Conservation (phyloP, 2,329 filamentous ascomycete genomes). For the Fonsecaea pugnacius region DNA sequence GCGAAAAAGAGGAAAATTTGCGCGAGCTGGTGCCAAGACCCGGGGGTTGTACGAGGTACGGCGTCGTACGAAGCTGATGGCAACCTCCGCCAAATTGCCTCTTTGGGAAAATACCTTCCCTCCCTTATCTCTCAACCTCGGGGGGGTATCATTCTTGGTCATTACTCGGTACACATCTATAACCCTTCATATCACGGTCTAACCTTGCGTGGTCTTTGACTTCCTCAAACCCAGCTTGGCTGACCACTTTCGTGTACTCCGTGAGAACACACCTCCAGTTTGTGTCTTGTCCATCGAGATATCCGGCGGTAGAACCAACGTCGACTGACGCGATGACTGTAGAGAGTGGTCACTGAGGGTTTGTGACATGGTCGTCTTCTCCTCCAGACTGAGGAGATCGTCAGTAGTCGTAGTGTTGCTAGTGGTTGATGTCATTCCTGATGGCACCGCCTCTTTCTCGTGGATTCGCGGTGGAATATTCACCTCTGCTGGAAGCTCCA, state of each 20-base stretch:
- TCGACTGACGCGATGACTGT: neutral
- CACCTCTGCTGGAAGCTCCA: constrained; percentile 29
- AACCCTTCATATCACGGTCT: constrained; percentile 1
- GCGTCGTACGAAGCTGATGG: constrained; percentile 4
- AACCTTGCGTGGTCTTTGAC: constrained; percentile 22
- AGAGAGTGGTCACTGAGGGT: constrained; percentile 10
- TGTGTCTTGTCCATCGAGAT: constrained; percentile 23
- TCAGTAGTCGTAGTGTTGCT: constrained; percentile 16
- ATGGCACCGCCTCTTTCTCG: neutral
- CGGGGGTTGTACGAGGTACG: constrained; percentile 13
- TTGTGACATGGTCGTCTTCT: constrained; percentile 16
- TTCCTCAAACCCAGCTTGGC: constrained; percentile 26
- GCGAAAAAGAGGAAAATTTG: constrained; percentile 5
- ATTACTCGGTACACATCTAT: neutral
- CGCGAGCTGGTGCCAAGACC: neutral
- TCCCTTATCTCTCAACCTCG: neutral
- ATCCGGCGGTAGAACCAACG: constrained; percentile 1
- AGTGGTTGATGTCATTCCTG: constrained; percentile 9
- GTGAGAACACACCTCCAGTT: constrained; percentile 30
- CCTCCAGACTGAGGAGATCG: constrained; percentile 22
- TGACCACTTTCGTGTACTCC: constrained; percentile 27
- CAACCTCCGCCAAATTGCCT: constrained; percentile 7
- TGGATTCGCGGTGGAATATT: neutral
- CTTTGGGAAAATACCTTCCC: neutral
- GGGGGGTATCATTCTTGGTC: neutral